Evolutionary conservation across 2,329 filamentous ascomycete genomes (phyloP), one percentile per base, ranked within the genome.

Genomic region (Lojkania enalia): DNA sequence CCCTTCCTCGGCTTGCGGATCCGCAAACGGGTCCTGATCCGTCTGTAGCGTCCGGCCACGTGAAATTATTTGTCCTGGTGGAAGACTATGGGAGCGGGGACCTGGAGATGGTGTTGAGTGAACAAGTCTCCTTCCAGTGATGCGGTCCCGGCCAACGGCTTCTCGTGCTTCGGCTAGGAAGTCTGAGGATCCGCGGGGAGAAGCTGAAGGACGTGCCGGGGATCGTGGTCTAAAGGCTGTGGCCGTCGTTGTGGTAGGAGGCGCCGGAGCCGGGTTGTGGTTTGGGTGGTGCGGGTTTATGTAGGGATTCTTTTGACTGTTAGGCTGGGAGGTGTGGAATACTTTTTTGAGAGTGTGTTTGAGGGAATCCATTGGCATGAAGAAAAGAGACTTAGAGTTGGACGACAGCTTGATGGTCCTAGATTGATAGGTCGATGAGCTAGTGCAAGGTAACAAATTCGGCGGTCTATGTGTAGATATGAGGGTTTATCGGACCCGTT

Each of bases 101-200:
- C n/a, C n/a, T n/a, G n/a, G n/a, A n/a, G n/a, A n/a, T n/a, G n/a
- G n/a, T n/a, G n/a, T n/a, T n/a, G n/a, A n/a, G 11, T 20, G 16
- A 5, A 20, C 33, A 11, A 5, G 33, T 9, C 11, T 5, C 5
- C 33, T 45, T 20, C 58, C 61, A 2, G 60, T 62, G 2, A 57
- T 38, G 2, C 49, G 51, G 29, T 64, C 49, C n/a, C 55, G 44
- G 0, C 57, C 54, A 0, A 47, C 48, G 11, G 42, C 41, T 31
- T 39, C 15, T 27, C 58, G 48, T 5, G 61, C 60, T 44, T 62
- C 54, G 13, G 57, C 60, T 7, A 63, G 44, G 19, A 52, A 42
- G 30, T 61, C 49, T 29, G 9, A 5, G 7, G 42, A 41, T 4
- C 30, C 35, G 4, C 48, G 50, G 7, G 51, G 51, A 0, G 49